Percentiles rank a stretch among this genome's conserved stretches.
These are phyloP conservation scores for Claviceps maximensis DNA, from an alignment of 2,329 filamentous ascomycete genomes.

Conservation along the genomic window DNA sequence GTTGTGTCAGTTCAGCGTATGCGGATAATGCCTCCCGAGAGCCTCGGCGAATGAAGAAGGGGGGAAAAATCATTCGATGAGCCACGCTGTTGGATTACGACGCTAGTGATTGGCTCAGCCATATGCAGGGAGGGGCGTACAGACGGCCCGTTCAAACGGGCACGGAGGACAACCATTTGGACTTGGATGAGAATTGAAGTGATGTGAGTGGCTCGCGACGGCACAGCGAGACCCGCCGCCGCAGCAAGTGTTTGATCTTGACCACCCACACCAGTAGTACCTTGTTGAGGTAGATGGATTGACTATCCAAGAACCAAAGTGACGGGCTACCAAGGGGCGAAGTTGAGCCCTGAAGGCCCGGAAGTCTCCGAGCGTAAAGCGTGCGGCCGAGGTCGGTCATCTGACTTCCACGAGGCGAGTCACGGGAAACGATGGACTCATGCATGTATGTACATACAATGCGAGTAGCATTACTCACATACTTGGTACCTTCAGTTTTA, in stretches of 20 bases:
- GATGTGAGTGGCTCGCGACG: constrained; percentile 3
- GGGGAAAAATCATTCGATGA: constrained; percentile 2
- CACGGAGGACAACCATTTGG: constrained; percentile 2
- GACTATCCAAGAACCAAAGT: too few species aligned
- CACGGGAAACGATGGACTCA: too few species aligned
- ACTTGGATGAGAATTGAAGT: constrained; percentile 9
- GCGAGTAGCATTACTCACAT: too few species aligned
- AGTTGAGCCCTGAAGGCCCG: too few species aligned
- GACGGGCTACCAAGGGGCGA: too few species aligned
- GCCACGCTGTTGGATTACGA: neutral
- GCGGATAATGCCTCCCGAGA: neutral
- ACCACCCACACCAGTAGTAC: neutral
- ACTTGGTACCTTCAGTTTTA: too few species aligned
- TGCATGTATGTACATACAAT: too few species aligned
- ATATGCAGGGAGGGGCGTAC: neutral
- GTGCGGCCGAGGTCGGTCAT: too few species aligned
- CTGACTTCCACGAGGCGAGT: too few species aligned
- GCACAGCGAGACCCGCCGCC: neutral
- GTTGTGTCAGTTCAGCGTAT: neutral
- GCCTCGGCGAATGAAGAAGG: constrained; percentile 2
- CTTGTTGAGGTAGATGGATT: too few species aligned
- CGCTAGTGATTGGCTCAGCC: neutral
- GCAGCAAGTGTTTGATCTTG: neutral
- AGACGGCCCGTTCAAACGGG: neutral
- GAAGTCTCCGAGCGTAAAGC: too few species aligned